Conservation (phyloP, 352 stramenopile species). For the Phytophthora rubi region DNA sequence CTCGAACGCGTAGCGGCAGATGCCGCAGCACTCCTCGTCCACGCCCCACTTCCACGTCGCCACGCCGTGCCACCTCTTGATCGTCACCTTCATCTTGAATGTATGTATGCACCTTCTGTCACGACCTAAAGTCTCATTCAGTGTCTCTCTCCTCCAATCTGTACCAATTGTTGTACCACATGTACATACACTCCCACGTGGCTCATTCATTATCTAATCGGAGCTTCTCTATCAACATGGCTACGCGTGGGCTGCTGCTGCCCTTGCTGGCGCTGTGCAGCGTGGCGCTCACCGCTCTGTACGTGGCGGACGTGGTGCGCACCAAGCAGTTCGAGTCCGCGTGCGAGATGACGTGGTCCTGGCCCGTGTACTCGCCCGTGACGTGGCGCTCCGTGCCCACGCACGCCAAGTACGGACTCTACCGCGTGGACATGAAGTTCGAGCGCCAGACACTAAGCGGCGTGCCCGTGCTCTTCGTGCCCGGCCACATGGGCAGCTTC, state of each 20-base stretch:
- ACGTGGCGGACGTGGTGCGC: conserved; percentile 53
- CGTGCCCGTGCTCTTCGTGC: conserved; percentile 83
- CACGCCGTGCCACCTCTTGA: conserved; percentile 90
- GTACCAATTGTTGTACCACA: conserved; percentile 9
- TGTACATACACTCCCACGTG: conserved; percentile 5
- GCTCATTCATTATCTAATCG: conserved; percentile 14
- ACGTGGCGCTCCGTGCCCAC: conserved; percentile 33
- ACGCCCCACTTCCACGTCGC: conserved; percentile 93
- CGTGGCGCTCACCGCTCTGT: conserved; percentile 48
- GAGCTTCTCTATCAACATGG: conserved; percentile 16
- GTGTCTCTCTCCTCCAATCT: conserved; percentile 33
- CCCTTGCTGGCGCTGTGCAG: conserved; percentile 62
- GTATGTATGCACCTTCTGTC: neutral
- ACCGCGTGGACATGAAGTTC: conserved; percentile 74
- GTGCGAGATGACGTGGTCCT: conserved; percentile 90
- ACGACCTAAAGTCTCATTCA: neutral
- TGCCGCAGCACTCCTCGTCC: conserved; percentile 92
- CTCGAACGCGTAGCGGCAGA: conserved; percentile 87
- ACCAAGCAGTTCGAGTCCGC: conserved; percentile 37
- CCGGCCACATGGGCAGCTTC: conserved; percentile 84
- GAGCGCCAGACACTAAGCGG: conserved; percentile 52
- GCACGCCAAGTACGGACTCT: conserved; percentile 75
- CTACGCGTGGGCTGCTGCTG: conserved; percentile 40
- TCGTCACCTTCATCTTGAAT: conserved; percentile 73
- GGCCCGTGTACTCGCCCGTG: conserved; percentile 78